Conservation (phyloP, 371 early-diverging fungal genomes). For the Mortierella sp. region DNA sequence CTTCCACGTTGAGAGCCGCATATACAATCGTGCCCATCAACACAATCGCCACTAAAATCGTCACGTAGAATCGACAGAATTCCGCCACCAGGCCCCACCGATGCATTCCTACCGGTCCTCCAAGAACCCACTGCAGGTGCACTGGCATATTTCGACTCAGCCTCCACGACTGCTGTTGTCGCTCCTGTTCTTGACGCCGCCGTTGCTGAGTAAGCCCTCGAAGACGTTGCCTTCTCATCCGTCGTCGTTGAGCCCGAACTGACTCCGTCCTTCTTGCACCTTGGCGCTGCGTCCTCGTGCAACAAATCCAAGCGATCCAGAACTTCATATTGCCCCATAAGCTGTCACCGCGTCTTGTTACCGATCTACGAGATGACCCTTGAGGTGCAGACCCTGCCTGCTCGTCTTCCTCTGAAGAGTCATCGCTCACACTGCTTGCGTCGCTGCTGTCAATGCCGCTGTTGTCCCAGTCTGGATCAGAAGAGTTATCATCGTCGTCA, state of each 20-base stretch:
- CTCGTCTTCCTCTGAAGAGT: background rate
- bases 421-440: background rate
- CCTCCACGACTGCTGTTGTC: constrained; percentile 6
- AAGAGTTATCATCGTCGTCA: constrained; percentile 11
- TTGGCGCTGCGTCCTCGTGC: background rate
- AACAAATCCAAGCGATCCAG: background rate
- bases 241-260: constrained; percentile 12
- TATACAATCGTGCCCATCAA: constrained; percentile 48
- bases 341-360: too few species aligned
- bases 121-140: constrained; percentile 6
- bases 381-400: too few species aligned
- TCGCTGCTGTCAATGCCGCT: background rate
- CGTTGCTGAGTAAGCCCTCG: too few species aligned
- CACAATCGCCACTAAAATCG: constrained; percentile 28
- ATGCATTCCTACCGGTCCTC: constrained; percentile 6
- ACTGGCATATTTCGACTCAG: constrained; percentile 15
- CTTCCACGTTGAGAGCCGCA: constrained; percentile 28
- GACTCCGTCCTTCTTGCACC: background rate
- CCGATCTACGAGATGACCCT: too few species aligned
- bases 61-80: constrained; percentile 49
- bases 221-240: constrained; percentile 24
- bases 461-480: background rate
- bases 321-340: too few species aligned
- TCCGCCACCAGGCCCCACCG: constrained; percentile 26
- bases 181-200: constrained; percentile 13